Conservation (phyloP, 78 protist species). For the Ministeria vibrans region DNA sequence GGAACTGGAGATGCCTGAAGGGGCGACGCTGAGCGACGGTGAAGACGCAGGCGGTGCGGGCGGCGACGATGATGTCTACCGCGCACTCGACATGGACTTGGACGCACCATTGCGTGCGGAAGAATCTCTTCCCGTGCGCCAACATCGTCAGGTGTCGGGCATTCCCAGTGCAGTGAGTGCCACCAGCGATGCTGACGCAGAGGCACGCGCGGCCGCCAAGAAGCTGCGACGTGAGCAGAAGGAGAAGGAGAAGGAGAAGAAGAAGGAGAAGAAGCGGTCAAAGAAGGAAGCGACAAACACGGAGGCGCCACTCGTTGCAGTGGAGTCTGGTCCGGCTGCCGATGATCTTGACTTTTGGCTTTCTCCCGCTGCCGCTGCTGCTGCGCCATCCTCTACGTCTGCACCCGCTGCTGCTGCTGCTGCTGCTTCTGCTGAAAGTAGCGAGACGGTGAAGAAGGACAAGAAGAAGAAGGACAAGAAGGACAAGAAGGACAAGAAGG, state of each 20-base stretch:
- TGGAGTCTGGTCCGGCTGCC: not conserved
- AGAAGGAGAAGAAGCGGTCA: not conserved
- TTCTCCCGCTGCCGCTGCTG: not conserved
- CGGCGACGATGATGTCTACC: not conserved
- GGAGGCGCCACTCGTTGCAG: not conserved
- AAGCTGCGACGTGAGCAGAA: not conserved
- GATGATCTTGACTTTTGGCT: no score
- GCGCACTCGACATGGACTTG: slow-evolving; percentile 16
- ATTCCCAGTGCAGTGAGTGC: not conserved
- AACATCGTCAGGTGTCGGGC: not conserved
- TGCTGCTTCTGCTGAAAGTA: not conserved
- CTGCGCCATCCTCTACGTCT: not conserved
- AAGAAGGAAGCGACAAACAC: not conserved
- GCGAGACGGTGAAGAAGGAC: not conserved
- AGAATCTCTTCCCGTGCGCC: slow-evolving; percentile 4
- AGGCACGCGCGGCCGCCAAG: not conserved
- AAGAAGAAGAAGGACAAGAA: not conserved
- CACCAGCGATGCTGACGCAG: not conserved
- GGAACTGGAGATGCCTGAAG: not conserved
- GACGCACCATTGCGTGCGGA: not conserved
- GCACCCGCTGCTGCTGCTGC: not conserved
- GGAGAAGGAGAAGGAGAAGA: not conserved
- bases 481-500: not conserved
- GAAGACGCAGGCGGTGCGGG: not conserved
- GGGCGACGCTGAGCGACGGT: not conserved